Evolutionary conservation across 2,329 filamentous ascomycete species (phyloP).

Genomic region (Diplodia mutila): DNA sequence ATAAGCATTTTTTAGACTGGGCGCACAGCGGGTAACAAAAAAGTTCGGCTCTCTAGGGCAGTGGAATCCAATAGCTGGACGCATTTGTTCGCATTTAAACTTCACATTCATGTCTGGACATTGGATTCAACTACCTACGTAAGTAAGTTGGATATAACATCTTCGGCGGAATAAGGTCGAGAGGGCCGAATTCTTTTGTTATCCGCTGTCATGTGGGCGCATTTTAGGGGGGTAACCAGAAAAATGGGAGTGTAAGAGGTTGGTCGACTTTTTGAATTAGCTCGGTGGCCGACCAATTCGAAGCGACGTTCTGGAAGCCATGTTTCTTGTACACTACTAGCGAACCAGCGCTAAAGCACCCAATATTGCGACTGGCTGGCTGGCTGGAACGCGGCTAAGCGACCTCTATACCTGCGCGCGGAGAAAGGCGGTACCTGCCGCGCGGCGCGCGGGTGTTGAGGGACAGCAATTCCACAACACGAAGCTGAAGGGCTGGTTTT

Average conservation of each 20-base stretch:
- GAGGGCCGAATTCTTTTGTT: too few species aligned
- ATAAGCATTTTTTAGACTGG: constrained; percentile 23
- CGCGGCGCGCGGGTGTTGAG: background rate
- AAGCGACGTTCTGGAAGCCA: constrained; percentile 10
- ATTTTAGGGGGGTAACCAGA: background rate
- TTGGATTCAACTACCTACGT: too few species aligned
- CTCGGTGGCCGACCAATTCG: background rate
- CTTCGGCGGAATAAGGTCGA: too few species aligned
- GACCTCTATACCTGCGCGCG: background rate
- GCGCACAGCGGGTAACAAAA: too few species aligned
- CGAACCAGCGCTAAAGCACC: background rate
- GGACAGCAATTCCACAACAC: constrained; percentile 20
- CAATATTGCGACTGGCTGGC: background rate
- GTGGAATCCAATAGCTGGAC: too few species aligned
- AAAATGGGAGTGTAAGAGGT: constrained; percentile 5
- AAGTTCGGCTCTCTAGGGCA: too few species aligned
- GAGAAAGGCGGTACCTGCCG: background rate
- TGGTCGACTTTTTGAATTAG: constrained; percentile 3
- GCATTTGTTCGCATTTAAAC: too few species aligned
- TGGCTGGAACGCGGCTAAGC: background rate
- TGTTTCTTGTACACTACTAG: background rate
- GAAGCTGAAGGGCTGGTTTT: background rate
- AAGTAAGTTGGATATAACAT: too few species aligned
- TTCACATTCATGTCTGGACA: too few species aligned
- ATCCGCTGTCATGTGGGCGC: too few species aligned